Base-by-base conservation (phyloP, 2,329 filamentous ascomycete genomes). In the Aspergillus glaucus region DNA sequence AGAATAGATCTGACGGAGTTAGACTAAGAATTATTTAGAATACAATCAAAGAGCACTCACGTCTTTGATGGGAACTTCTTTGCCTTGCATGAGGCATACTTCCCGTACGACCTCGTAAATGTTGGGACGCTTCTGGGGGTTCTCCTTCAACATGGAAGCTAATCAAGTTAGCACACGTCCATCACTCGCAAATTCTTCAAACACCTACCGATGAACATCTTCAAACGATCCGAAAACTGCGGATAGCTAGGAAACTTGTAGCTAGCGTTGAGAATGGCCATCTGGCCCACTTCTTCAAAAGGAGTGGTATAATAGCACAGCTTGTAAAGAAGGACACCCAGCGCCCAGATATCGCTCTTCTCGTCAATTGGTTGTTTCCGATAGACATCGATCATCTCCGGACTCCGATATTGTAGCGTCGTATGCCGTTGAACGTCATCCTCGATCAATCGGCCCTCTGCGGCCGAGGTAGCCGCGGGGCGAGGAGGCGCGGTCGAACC, bases 311-410 rank as follows among this genome's bases (percentile, higher is more conserved):
- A 98, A 71, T 97, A 98, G 75, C 93, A 98, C 53, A 98, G 78
- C 76, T 98, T 98, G 76, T 98, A 98, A 47, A 98, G 73, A 50
- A 98, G 75, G 39, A 98, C 93, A 4, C 93, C 93, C 52, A 98
- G 73, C 1, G 93, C 93, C 93, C 91, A 98, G 26, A 98, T 96
- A 68, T 98, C 93, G 44, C 91, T 94, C 75, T 98, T 98, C 73
- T 98, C 93, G 64, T 98, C 89, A 64, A 98, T 95, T 1, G 93
- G 90, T 60, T 91, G 88, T 69, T 94, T 95, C 54, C 91, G 80
- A 72, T 96, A 98, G 21, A 98, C 93, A 63, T 98, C 93, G 52
- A 98, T 85, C 93, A 98, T 98, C 72, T 98, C 93, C 5, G 93
- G 93, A 66, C 92, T 97, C 57, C 93, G 81, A 68, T 98, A 98